These are phyloP conservation scores for Stromatinia cepivora DNA, from an alignment of 2,329 filamentous ascomycete genomes.

Conservation along the genomic window DNA sequence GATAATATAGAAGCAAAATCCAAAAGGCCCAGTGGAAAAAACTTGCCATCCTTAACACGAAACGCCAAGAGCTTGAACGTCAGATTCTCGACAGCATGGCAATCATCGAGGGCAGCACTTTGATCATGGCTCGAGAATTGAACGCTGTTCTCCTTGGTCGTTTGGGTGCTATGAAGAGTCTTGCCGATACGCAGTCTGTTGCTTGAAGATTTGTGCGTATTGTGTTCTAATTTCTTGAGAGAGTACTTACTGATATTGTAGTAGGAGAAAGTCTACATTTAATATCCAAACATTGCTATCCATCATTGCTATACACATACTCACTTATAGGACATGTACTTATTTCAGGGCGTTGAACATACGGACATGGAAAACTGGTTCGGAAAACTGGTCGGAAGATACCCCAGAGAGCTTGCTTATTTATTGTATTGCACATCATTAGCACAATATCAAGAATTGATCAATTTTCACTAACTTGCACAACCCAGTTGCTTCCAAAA, in stretches of 20 bases:
- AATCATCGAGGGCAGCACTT: slow-evolving; percentile 32
- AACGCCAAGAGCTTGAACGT: slow-evolving; percentile 34
- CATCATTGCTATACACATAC: slow-evolving; percentile 32
- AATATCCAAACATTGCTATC: slow-evolving; percentile 28
- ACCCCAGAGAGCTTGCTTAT: slow-evolving; percentile 28
- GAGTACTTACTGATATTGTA: neutral
- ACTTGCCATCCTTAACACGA: slow-evolving; percentile 37
- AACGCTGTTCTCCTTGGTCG: slow-evolving; percentile 34
- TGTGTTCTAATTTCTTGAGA: neutral
- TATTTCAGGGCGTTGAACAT: slow-evolving; percentile 24
- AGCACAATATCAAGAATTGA: slow-evolving; percentile 9
- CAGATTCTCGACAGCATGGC: slow-evolving; percentile 37
- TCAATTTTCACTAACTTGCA: neutral
- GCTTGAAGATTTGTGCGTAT: neutral
- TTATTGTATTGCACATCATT: slow-evolving; percentile 13
- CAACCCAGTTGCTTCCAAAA: neutral
- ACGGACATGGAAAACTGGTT: neutral
- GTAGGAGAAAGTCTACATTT: neutral
- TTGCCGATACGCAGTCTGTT: neutral
- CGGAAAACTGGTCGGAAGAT: slow-evolving; percentile 27
- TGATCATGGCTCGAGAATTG: slow-evolving; percentile 36
- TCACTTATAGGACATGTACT: slow-evolving; percentile 28
- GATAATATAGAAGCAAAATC: slow-evolving; percentile 29
- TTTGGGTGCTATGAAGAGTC: slow-evolving; percentile 31
- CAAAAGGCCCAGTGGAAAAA: slow-evolving; percentile 32